A percentile compares a stretch with the other conserved stretches of the same genome.
Evolutionary conservation across 805 yeast genomes (phyloP).

Genomic region (Schwanniomyces yamadae): DNA sequence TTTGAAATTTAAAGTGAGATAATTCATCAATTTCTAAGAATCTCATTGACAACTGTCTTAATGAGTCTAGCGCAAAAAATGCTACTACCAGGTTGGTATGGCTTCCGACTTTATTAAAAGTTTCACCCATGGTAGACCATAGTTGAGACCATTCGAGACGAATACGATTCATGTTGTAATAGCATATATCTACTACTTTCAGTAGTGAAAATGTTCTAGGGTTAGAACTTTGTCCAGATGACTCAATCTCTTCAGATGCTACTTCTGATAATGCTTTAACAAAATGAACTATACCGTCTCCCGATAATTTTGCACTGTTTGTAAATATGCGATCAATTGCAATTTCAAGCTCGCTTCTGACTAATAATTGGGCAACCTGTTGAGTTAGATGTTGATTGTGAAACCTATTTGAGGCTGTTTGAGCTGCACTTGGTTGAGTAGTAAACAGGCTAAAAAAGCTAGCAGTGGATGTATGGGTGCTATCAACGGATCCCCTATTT

Average conservation of each 20-base stretch:
- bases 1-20: conserved; percentile 93
- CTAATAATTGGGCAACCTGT: conserved; percentile 55
- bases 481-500: conserved; percentile 52
- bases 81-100: conserved; percentile 74
- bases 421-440: conserved; percentile 52
- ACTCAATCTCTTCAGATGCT: conserved; percentile 85
- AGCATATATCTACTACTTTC: conserved; percentile 95
- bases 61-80: conserved; percentile 88
- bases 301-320: conserved; percentile 73
- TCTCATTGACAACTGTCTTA: conserved; percentile 88
- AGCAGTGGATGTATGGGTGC: conserved; percentile 36
- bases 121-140: conserved; percentile 91
- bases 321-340: conserved; percentile 86
- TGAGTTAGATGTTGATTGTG: conserved; percentile 66
- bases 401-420: conserved; percentile 67
- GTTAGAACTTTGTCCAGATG: conserved; percentile 74
- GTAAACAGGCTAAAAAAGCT: conserved; percentile 61
- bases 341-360: conserved; percentile 69
- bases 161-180: conserved; percentile 95
- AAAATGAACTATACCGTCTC: conserved; percentile 82
- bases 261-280: conserved; percentile 85
- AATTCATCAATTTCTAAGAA: conserved; percentile 92
- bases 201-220: conserved; percentile 93
- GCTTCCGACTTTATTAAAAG: conserved; percentile 82
- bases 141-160: conserved; percentile 94